Evolutionary conservation across 1,139 yeast species (phyloP), one percentile per base, ranked within the genome.

Genomic region (Sugiyamaella grinbergsii): DNA sequence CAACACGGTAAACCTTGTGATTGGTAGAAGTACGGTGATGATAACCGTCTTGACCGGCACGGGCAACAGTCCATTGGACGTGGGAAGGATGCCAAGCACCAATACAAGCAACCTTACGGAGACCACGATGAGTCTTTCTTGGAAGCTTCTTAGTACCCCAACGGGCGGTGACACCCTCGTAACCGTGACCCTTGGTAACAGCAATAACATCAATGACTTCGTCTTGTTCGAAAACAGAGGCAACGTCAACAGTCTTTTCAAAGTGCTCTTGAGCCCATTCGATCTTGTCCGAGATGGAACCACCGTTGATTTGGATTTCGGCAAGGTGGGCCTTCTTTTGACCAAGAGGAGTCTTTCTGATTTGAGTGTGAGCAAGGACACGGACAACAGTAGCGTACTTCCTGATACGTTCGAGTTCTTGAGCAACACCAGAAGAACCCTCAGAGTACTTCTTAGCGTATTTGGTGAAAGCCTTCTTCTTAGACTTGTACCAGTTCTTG

Each of bases 71-170:
- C 95, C 95, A 93, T 80, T 84, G 81, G 74, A 93, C 99, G 82
- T 93, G 96, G 80, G 96, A 86, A 79, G 98, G 98, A 83, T 93
- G 98, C 99, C 99, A 93, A 75, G 99, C 97, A 85, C 99, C 99
- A 74, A 93, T 94, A 90, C 99, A 93, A 75, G 98, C 99, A 79
- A 93, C 98, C 90, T 94, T 94, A 85, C 99, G 90, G 76, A 91
- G 84, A 93, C 99, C 99, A 86, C 98, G 90, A 81, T 93, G 99
- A 76, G 99, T 93, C 95, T 93, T 93, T 84, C 99, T 90, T 80
- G 99, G 98, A 71, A 93, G 83, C 84, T 87, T 90, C 93, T 91
- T 94, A 85, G 98, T 93, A 77, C 98, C 98, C 98, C 98, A 93
- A 88, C 99, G 90, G 90, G 90, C 96, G 82, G 98, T 94, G 71